Evolutionary conservation across 352 stramenopile species (phyloP).

Genomic region (Phytopythium montanum): DNA sequence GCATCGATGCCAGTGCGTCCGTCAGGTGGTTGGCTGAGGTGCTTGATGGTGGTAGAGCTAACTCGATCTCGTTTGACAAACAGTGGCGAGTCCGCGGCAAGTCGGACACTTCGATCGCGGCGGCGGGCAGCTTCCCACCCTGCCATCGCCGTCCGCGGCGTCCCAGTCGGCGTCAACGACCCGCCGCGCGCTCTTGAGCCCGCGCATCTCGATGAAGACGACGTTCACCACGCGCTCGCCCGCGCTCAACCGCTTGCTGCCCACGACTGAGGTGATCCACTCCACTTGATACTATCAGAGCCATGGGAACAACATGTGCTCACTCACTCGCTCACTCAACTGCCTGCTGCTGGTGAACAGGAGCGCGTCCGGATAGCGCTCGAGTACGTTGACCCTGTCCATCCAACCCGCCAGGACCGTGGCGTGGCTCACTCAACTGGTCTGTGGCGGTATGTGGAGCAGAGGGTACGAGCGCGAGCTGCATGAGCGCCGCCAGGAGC

Average conservation of each 20-base stretch:
- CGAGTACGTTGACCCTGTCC: slow-evolving; percentile 19
- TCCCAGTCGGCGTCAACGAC: not conserved
- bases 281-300: not conserved
- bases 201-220: slow-evolving; percentile 52
- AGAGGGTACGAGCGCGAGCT: slow-evolving; percentile 44
- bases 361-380: slow-evolving; percentile 54
- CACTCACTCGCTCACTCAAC: not conserved
- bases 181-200: slow-evolving; percentile 23
- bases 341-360: not conserved
- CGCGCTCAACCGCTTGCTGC: slow-evolving; percentile 57
- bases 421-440: not conserved
- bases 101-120: slow-evolving; percentile 20
- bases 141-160: not conserved
- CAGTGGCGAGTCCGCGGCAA: slow-evolving; percentile 30
- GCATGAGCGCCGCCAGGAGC: slow-evolving; percentile 19
- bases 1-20: slow-evolving; percentile 34
- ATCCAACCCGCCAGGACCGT: not conserved
- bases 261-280: slow-evolving; percentile 31
- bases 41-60: not conserved
- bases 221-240: slow-evolving; percentile 63
- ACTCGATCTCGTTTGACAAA: not conserved
- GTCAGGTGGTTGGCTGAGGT: not conserved
- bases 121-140: not conserved
- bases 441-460: slow-evolving; percentile 2
- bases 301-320: not conserved